Evolutionary conservation across 192 early-diverging fungal species (phyloP).

Genomic region (Geranomyces michiganensis): DNA sequence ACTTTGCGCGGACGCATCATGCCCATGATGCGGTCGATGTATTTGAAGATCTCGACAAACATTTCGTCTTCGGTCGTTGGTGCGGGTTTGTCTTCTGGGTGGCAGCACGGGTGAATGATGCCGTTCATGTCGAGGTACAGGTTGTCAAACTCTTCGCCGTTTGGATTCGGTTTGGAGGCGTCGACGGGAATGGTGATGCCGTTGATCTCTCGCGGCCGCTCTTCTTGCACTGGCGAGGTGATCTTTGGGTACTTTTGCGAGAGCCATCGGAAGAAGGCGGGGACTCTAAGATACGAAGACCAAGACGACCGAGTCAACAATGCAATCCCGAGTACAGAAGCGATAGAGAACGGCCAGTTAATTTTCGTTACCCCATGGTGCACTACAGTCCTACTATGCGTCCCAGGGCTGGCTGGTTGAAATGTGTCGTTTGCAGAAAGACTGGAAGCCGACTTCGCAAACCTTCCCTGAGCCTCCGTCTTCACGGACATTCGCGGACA

Average conservation of each 20-base stretch:
- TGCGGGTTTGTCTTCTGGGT: conserved; percentile 58
- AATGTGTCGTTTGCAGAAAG: too few relatives aligned
- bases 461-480: too few relatives aligned
- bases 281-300: conserved; percentile 14
- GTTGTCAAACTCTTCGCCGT: conserved; percentile 90
- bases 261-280: conserved; percentile 52
- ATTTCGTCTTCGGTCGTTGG: conserved; percentile 78
- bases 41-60: conserved; percentile 94
- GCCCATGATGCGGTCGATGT: conserved; percentile 91
- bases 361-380: too few relatives aligned
- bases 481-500: too few relatives aligned
- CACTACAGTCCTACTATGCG: too few relatives aligned
- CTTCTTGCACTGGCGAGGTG: conserved; percentile 68
- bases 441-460: too few relatives aligned
- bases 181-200: conserved; percentile 83
- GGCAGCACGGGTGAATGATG: conserved; percentile 67
- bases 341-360: too few relatives aligned
- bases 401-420: too few relatives aligned
- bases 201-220: conserved; percentile 67
- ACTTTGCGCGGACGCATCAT: conserved; percentile 94
- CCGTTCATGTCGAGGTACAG: conserved; percentile 99
- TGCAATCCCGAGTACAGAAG: too few relatives aligned
- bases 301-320: too few relatives aligned
- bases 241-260: conserved; percentile 60
- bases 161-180: conserved; percentile 85